A percentile compares a stretch with the other conserved stretches of the same genome.
phyloP scores from a whole-genome alignment of 257 asterid species.

The Euphrasia confusa region DNA sequence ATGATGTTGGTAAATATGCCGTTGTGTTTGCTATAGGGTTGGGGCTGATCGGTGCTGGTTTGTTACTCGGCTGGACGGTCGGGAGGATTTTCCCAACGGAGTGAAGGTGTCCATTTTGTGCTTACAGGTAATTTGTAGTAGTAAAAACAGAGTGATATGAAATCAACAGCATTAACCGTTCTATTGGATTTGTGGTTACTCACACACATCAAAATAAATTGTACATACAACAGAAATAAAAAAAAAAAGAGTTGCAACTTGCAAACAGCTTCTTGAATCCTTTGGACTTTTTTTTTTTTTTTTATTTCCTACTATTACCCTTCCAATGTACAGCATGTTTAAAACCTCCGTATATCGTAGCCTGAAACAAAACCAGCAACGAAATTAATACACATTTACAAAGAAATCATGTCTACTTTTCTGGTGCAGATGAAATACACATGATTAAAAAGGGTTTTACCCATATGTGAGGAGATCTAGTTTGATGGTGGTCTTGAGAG shows the following conservation, averaged over 20 bases:
- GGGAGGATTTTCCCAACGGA: slow-evolving; percentile 68
- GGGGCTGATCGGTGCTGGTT: slow-evolving; percentile 84
- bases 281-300: neutral
- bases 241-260: neutral
- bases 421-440: too few relatives aligned
- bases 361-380: neutral
- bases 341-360: neutral
- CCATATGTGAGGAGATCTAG: slow-evolving; percentile 55
- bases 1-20: slow-evolving; percentile 39
- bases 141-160: too few relatives aligned
- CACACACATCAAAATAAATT: neutral
- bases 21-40: slow-evolving; percentile 65
- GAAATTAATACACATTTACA: too few relatives aligned
- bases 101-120: slow-evolving; percentile 29
- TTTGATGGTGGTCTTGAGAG: slow-evolving; percentile 15
- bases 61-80: slow-evolving; percentile 73
- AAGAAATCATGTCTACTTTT: too few relatives aligned
- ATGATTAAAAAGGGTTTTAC: too few relatives aligned
- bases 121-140: neutral
- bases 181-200: too few relatives aligned
- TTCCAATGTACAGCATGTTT: neutral
- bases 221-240: neutral
- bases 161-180: neutral
- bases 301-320: neutral
- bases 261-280: neutral